phyloP scores from a whole-genome alignment of 2,329 filamentous ascomycete genomes.

The Colletotrichum gigasporum region DNA sequence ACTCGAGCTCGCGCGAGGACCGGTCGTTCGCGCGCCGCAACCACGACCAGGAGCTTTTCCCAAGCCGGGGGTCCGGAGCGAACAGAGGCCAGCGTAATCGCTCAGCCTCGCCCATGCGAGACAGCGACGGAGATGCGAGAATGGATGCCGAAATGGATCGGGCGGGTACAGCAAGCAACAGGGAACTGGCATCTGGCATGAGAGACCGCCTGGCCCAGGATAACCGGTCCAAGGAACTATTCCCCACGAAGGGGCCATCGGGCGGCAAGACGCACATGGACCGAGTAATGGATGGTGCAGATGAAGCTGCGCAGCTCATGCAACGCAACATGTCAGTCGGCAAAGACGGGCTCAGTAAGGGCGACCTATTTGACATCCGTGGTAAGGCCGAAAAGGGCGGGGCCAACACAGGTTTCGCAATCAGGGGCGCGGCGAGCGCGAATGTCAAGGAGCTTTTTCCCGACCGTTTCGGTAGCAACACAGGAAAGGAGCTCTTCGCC shows the following conservation, averaged over 20 bases:
- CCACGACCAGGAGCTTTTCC: slow-evolving; percentile 72
- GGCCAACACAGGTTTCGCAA: slow-evolving; percentile 64
- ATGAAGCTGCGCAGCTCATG: slow-evolving; percentile 38
- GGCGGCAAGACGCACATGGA: slow-evolving; percentile 50
- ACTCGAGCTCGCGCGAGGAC: slow-evolving; percentile 34
- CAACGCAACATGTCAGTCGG: slow-evolving; percentile 31
- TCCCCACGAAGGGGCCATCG: slow-evolving; percentile 44
- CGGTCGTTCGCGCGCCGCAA: slow-evolving; percentile 49
- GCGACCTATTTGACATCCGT: slow-evolving; percentile 64
- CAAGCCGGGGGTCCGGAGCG: slow-evolving; percentile 40
- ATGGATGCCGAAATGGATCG: slow-evolving; percentile 41
- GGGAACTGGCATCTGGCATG: slow-evolving; percentile 44
- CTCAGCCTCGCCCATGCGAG: slow-evolving; percentile 61
- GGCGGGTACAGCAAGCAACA: slow-evolving; percentile 43
- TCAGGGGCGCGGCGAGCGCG: slow-evolving; percentile 69
- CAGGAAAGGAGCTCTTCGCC: slow-evolving; percentile 76
- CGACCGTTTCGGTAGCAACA: slow-evolving; percentile 66
- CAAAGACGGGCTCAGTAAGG: slow-evolving; percentile 48
- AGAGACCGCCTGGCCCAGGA: slow-evolving; percentile 42
- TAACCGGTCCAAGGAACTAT: slow-evolving; percentile 48
- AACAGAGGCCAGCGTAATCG: slow-evolving; percentile 50
- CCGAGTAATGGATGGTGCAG: slow-evolving; percentile 23
- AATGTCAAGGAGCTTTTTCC: slow-evolving; percentile 75
- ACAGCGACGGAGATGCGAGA: slow-evolving; percentile 51
- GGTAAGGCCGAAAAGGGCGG: slow-evolving; percentile 61